A percentile compares a stretch with the other conserved stretches of the same genome.
Conservation (phyloP, 805 yeast species). For the Yarrowia divulgata region DNA sequence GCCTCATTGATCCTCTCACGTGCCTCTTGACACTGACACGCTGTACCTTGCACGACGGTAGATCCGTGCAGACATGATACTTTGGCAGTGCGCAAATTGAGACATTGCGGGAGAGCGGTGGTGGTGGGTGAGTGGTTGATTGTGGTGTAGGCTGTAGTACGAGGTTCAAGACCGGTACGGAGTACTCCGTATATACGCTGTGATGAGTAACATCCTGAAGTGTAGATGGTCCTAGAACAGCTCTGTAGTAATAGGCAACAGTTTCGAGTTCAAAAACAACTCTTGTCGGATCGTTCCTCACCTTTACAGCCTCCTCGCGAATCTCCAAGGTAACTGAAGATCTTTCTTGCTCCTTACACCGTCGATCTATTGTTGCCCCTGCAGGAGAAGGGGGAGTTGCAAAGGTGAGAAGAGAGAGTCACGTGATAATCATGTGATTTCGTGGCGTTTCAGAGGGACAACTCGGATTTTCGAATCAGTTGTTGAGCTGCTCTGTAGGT, state of each 20-base stretch:
- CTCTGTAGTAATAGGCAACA: no score
- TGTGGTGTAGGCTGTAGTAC: no score
- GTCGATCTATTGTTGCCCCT: slow-evolving; percentile 16
- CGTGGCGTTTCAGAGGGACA: no score
- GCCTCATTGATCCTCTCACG: background rate
- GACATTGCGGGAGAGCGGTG: slow-evolving; percentile 6
- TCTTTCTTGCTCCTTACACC: background rate
- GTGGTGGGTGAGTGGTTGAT: no score
- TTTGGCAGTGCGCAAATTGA: background rate
- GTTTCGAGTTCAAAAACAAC: no score
- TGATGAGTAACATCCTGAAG: no score
- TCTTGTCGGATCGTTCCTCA: no score
- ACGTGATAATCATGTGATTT: background rate
- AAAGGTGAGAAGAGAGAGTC: background rate
- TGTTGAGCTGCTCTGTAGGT: no score
- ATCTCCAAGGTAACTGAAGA: slow-evolving; percentile 2
- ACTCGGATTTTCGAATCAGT: no score
- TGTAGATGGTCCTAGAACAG: no score
- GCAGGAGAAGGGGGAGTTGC: background rate
- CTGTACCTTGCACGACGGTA: slow-evolving; percentile 12
- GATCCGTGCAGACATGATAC: slow-evolving; percentile 2
- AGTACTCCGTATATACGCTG: no score
- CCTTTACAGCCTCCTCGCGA: background rate
- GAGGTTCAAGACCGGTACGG: no score
- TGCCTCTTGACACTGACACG: background rate